Evolutionary conservation across 169 alveolate genomes (phyloP), one percentile per base, ranked within the genome.

Genomic region (Eimeria zaria): DNA sequence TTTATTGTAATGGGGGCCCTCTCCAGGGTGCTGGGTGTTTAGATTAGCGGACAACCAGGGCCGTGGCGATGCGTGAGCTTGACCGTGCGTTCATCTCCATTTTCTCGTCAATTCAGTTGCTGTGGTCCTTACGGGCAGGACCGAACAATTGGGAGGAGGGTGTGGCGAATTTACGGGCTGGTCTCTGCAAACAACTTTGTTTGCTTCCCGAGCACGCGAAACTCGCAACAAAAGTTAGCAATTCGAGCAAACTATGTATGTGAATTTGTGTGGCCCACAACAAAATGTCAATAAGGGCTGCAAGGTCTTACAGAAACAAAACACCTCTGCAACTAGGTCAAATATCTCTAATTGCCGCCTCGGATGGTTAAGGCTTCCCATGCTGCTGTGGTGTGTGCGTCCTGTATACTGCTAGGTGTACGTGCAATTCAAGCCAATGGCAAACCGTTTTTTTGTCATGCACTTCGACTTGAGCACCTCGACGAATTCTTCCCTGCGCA

Each of bases 151-250:
- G 99, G 99, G 24, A 97, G 98, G 96, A 97, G 98, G 94, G 98
- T 98, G 27, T 96, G 98, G 78, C 96, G 97, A 95, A 93, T 99
- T 48, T 81, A 81, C 67, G 99, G 99, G 81, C 89, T 98, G 76
- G 97, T 98, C 41, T 97, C 99, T 0, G 98, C 99, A 48, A 98
- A 98, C 89, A 98, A 99, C 97, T 97, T 91, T 78, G 96, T 99
- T 53, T 94, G 95, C 64, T 94, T 98, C n/a, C 99, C 99, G 64
- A 97, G 96, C 91, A 98, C 98, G 36, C 92, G 89, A 39, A 89
- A 95, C 39, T 90, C 95, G 18, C 67, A 91, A 30, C 97, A 97
- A 90, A 92, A 97, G 62, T 93, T 98, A 2, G 98, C 97, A 55
- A 96, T 98, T 30, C 97, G 96, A 48, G 99, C 99, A 11, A 87